These are phyloP conservation scores for Termitomyces sp. DNA, from an alignment of 768 basidiomycete genomes.

Conservation along the genomic window DNA sequence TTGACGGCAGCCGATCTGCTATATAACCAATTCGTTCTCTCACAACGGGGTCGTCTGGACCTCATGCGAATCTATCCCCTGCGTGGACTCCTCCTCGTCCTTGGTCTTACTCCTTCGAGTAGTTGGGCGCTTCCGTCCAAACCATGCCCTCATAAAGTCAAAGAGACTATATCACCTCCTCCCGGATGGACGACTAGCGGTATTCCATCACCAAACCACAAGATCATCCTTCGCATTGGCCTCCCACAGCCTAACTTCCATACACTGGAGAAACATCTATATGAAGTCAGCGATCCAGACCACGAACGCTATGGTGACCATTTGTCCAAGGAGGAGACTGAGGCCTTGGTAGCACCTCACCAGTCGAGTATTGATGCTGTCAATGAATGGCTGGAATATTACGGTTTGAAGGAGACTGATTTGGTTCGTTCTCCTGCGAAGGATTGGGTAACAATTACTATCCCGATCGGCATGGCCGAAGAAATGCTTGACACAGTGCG, in stretches of 20 bases:
- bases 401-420: conserved; percentile 45
- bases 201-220: conserved; percentile 36
- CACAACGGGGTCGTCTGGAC: not conserved
- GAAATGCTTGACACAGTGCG: conserved; percentile 66
- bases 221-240: conserved; percentile 52
- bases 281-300: conserved; percentile 52
- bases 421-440: conserved; percentile 53
- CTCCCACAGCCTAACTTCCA: conserved; percentile 48
- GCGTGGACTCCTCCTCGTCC: conserved; percentile 6
- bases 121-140: conserved; percentile 4
- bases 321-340: conserved; percentile 62
- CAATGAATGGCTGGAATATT: conserved; percentile 52
- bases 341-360: conserved; percentile 54
- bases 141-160: conserved; percentile 11
- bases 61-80: conserved; percentile 9
- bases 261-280: conserved; percentile 44
- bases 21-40: conserved; percentile 1
- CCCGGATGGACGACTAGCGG: conserved; percentile 40
- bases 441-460: conserved; percentile 61
- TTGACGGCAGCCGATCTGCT: not conserved
- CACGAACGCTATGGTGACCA: conserved; percentile 50
- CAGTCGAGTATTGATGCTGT: conserved; percentile 46
- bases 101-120: conserved; percentile 4
- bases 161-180: conserved; percentile 26
- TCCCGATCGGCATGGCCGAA: conserved; percentile 58